Evolutionary conservation across 805 yeast species (phyloP).

Genomic region (Peterozyma xylosa): DNA sequence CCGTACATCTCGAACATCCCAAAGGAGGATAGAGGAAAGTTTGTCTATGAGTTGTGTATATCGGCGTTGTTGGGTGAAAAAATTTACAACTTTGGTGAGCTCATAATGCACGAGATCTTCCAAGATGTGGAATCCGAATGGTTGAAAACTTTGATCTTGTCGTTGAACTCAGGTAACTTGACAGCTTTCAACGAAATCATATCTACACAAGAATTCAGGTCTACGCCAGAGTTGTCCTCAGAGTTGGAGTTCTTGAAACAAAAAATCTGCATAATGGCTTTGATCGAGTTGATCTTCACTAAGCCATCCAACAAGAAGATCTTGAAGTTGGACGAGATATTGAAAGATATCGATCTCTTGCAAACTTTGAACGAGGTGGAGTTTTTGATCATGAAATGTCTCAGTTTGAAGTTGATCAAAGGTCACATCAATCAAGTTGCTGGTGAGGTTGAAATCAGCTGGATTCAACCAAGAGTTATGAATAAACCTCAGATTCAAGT

Average conservation of each 20-base stretch:
- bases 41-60: constrained; percentile 70
- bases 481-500: constrained; percentile 69
- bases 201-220: constrained; percentile 8
- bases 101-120: constrained; percentile 82
- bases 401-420: constrained; percentile 72
- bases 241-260: constrained; percentile 68
- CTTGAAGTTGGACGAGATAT: constrained; percentile 65
- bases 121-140: constrained; percentile 44
- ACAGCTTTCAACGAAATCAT: constrained; percentile 44
- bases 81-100: constrained; percentile 93
- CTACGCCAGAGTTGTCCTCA: constrained; percentile 10
- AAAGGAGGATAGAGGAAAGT: constrained; percentile 20
- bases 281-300: constrained; percentile 78
- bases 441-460: constrained; percentile 69
- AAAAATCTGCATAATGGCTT: constrained; percentile 87
- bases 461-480: constrained; percentile 96
- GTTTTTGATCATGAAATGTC: constrained; percentile 84
- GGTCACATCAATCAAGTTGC: constrained; percentile 91
- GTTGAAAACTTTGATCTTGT: constrained; percentile 63
- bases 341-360: constrained; percentile 57
- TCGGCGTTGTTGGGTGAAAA: constrained; percentile 88
- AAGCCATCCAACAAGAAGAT: constrained; percentile 70
- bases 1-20: constrained; percentile 5
- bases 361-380: constrained; percentile 69
- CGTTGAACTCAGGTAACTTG: constrained; percentile 76